These are phyloP conservation scores for Bruguiera sexangula DNA, from an alignment of 345 rosid genomes.

Conservation along the genomic window DNA sequence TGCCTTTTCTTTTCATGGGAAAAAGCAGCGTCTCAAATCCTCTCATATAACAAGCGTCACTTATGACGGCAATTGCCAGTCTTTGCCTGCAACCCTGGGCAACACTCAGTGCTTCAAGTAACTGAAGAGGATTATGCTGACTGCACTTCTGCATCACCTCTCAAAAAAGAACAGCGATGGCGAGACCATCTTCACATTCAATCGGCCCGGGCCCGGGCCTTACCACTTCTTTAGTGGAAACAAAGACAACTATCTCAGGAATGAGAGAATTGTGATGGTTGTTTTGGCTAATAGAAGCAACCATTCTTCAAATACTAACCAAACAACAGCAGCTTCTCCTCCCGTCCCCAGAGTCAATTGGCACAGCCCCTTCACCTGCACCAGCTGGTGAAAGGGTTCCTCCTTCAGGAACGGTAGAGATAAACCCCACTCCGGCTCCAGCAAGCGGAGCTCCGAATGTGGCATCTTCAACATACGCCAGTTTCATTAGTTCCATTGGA, in stretches of 20 bases:
- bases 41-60: too few species aligned
- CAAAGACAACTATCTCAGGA: constrained; percentile 55
- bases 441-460: constrained; percentile 28
- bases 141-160: constrained; percentile 48
- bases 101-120: constrained; percentile 66
- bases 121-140: constrained; percentile 46
- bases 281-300: constrained; percentile 67
- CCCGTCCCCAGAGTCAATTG: constrained; percentile 20
- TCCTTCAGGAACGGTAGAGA: constrained; percentile 36
- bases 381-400: constrained; percentile 38
- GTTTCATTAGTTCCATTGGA: constrained; percentile 31
- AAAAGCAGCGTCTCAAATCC: too few species aligned
- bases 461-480: constrained; percentile 32
- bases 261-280: constrained; percentile 48
- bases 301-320: constrained; percentile 16
- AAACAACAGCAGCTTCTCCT: constrained; percentile 13
- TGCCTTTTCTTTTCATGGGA: too few species aligned
- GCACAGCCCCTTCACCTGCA: constrained; percentile 38
- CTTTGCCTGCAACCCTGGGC: constrained; percentile 43
- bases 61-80: constrained; percentile 31
- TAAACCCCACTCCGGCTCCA: constrained; percentile 58
- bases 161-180: constrained; percentile 41
- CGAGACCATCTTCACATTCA: constrained; percentile 50
- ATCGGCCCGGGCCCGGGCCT: constrained; percentile 59
- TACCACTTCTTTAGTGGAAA: constrained; percentile 69